Conservation (phyloP, 73 alveolate genomes). For the Urostyla sp. region DNA sequence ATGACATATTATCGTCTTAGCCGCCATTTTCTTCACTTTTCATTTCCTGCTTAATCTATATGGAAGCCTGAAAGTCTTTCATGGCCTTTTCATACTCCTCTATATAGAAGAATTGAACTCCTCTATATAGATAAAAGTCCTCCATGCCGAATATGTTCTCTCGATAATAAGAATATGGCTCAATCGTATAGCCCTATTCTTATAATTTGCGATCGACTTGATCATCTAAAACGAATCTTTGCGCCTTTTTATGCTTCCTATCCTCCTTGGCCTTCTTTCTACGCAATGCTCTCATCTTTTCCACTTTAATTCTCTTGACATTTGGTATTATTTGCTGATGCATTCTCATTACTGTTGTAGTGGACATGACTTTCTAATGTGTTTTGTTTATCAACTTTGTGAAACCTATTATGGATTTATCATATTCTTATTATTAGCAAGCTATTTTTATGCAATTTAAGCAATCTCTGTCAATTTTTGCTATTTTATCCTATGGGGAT, state of each 20-base stretch:
- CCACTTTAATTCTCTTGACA: slow-evolving; percentile 58
- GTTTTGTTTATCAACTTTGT: neutral
- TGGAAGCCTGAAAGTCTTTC: slow-evolving; percentile 27
- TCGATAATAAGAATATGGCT: slow-evolving; percentile 67
- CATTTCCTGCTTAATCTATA: neutral
- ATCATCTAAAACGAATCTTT: slow-evolving; percentile 20
- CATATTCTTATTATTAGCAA: neutral
- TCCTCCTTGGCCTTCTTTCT: slow-evolving; percentile 44
- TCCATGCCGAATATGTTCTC: slow-evolving; percentile 70
- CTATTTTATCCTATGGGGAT: slow-evolving; percentile 54
- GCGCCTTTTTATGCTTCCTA: neutral
- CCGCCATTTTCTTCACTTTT: slow-evolving; percentile 15
- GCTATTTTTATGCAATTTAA: neutral
- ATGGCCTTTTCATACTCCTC: slow-evolving; percentile 42
- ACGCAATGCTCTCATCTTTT: slow-evolving; percentile 58
- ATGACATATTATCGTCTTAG: slow-evolving; percentile 24
- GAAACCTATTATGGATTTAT: too few relatives aligned
- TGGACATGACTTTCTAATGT: neutral
- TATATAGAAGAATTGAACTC: slow-evolving; percentile 50
- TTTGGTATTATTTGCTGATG: slow-evolving; percentile 59
- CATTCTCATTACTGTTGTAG: slow-evolving; percentile 40
- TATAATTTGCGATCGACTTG: slow-evolving; percentile 1
- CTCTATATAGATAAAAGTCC: slow-evolving; percentile 68
- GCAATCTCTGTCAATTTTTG: slow-evolving; percentile 55
- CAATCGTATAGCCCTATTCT: slow-evolving; percentile 22